Evolutionary conservation across 2,329 filamentous ascomycete species (phyloP).

Genomic region (Mycosphaerelloides madeirae): DNA sequence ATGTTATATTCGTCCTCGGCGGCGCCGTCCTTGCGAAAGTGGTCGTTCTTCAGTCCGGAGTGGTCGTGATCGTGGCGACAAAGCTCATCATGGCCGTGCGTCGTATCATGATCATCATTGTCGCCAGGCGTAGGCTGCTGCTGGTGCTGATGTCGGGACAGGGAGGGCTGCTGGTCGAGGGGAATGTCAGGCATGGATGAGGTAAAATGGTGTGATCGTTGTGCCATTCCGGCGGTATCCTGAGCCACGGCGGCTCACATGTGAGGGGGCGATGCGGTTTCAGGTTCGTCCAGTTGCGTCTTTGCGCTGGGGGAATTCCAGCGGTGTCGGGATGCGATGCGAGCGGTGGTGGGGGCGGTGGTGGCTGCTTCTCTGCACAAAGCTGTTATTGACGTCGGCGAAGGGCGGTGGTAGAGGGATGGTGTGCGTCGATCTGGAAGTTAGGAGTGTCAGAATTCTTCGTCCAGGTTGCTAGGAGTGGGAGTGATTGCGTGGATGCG

Average conservation of each 20-base stretch:
- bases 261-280: conserved; percentile 1
- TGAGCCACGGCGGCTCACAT: conserved; percentile 2
- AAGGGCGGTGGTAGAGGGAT: no score
- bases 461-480: no score
- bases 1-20: conserved; percentile 30
- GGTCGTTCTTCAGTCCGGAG: conserved; percentile 23
- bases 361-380: no score
- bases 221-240: conserved; percentile 13
- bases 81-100: conserved; percentile 25
- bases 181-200: background rate
- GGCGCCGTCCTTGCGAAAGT: conserved; percentile 18
- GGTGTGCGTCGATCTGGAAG: no score
- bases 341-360: no score
- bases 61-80: conserved; percentile 33
- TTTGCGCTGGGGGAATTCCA: no score
- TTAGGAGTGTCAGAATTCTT: no score
- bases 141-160: conserved; percentile 2
- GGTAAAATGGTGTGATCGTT: conserved; percentile 13
- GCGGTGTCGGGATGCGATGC: no score
- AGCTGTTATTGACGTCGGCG: no score
- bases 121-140: conserved; percentile 19
- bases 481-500: no score
- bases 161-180: background rate
- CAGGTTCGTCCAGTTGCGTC: no score
- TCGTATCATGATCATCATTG: conserved; percentile 6